Evolutionary conservation across 1,139 yeast species (phyloP).

Genomic region (Suhomyces yuchorum): DNA sequence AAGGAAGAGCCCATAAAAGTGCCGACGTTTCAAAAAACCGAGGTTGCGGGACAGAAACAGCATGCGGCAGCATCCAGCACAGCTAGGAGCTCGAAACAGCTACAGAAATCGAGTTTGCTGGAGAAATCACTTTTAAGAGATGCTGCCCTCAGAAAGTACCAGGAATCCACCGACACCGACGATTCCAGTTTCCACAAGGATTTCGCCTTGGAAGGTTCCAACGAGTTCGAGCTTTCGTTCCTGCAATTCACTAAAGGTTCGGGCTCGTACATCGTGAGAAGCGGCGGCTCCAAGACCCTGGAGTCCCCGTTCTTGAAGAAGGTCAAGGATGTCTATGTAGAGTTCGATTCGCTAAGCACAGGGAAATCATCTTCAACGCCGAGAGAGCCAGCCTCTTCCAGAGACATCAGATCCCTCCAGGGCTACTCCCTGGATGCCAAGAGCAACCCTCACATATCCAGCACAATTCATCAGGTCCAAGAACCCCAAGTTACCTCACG

Average conservation of each 20-base stretch:
- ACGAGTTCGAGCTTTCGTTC: constrained; percentile 35
- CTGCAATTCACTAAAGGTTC: constrained; percentile 41
- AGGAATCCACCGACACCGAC: constrained; percentile 16
- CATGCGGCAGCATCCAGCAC: background rate
- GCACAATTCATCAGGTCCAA: background rate
- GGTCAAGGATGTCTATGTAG: constrained; percentile 25
- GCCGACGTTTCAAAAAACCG: background rate
- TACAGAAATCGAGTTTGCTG: constrained; percentile 13
- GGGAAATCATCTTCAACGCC: background rate
- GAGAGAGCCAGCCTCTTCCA: background rate
- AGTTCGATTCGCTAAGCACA: constrained; percentile 7
- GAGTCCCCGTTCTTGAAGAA: constrained; percentile 32
- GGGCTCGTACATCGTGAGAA: constrained; percentile 24
- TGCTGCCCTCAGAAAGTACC: constrained; percentile 17
- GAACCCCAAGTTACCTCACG: background rate
- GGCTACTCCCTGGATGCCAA: background rate
- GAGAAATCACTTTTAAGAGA: constrained; percentile 14
- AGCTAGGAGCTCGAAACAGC: background rate
- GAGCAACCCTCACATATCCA: background rate
- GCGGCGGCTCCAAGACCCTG: constrained; percentile 12
- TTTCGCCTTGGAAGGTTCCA: constrained; percentile 25
- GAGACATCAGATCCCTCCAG: background rate
- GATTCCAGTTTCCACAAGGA: constrained; percentile 22
- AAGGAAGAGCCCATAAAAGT: background rate
- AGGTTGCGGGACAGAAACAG: background rate